Base-by-base conservation (phyloP, 495 filamentous ascomycete genomes). In the Penicillium ochrochloron region DNA sequence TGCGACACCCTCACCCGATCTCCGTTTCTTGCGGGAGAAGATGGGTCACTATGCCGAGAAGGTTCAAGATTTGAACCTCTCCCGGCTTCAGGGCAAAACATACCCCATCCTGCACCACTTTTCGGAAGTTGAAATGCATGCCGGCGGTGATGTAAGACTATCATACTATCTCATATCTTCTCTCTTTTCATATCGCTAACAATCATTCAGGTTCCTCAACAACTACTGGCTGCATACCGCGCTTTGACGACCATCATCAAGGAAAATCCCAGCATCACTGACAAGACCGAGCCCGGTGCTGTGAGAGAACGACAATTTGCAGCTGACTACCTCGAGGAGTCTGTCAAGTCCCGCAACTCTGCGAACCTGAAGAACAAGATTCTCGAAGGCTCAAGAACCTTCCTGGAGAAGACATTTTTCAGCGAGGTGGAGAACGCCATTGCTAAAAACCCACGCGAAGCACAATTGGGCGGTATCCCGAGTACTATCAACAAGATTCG, bases 401-500 rank as follows among this genome's bases (percentile, higher is more conserved):
- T 86, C 72, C 77, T 97, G 37, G 94, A 97, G 71, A 88, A 83
- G 63, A 80, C 76, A 57, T 92, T 95, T 73, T 91, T 87, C 67
- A 77, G 81, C 48, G 85, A 92, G 61, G 80, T 97, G 42, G 90
- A 96, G 66, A 78, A 72, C n/a, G 75, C 88, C 23, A 89, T 98
- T 60, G 77, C 85, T 33, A 94, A 90, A 71, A 90, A 94, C 70
- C 93, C 94, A 5, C 85, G 88, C 54, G 93, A 97, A 72, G 96
- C 95, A 11, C 92, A 91, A 70, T 79, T 97, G 59, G 95, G 95
- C 37, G 95, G 95, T 62, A 86, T 92, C 39, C 95, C 95, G 0
- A 91, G 92, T 51, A 86, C 90, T 2, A 81, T 92, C 64, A 95
- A 93, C 80, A 96, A 95, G 78, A 88, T 97, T 71, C 90, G 92